Conservation (phyloP, 352 stramenopile genomes). For the Pythium phragmiticola region DNA sequence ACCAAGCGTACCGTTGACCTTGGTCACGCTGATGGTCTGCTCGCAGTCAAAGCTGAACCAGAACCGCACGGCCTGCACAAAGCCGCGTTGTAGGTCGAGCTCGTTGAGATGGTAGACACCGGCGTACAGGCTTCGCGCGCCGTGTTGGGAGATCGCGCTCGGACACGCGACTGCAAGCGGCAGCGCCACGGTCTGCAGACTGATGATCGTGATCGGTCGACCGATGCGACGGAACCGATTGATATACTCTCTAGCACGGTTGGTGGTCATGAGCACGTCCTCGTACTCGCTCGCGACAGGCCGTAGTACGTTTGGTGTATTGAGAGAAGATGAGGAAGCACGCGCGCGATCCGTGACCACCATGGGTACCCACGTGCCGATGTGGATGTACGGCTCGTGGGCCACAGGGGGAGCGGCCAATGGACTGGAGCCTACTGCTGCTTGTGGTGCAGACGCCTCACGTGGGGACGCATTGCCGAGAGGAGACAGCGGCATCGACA, state of each 20-base stretch:
- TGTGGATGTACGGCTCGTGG: constrained; percentile 74
- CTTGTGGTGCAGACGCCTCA: not conserved
- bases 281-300: constrained; percentile 44
- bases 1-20: constrained; percentile 61
- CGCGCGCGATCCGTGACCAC: constrained; percentile 46
- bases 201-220: constrained; percentile 63
- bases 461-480: constrained; percentile 20
- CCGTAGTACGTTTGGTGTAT: constrained; percentile 37
- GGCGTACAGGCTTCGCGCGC: constrained; percentile 53
- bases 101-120: constrained; percentile 59
- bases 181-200: constrained; percentile 61
- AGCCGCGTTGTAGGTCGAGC: constrained; percentile 46
- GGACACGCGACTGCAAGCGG: constrained; percentile 62
- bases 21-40: constrained; percentile 76
- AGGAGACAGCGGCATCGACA: constrained; percentile 18
- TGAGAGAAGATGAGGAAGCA: constrained; percentile 1
- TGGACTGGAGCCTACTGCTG: not conserved
- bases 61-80: constrained; percentile 66
- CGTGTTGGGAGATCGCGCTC: constrained; percentile 63
- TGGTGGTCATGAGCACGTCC: constrained; percentile 64
- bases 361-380: constrained; percentile 71
- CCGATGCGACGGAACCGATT: constrained; percentile 56
- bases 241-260: constrained; percentile 62
- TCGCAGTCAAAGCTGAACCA: constrained; percentile 85
- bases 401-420: constrained; percentile 21